Conservation (phyloP, 2,329 filamentous ascomycete genomes). For the Beauveria rudraprayagi region DNA sequence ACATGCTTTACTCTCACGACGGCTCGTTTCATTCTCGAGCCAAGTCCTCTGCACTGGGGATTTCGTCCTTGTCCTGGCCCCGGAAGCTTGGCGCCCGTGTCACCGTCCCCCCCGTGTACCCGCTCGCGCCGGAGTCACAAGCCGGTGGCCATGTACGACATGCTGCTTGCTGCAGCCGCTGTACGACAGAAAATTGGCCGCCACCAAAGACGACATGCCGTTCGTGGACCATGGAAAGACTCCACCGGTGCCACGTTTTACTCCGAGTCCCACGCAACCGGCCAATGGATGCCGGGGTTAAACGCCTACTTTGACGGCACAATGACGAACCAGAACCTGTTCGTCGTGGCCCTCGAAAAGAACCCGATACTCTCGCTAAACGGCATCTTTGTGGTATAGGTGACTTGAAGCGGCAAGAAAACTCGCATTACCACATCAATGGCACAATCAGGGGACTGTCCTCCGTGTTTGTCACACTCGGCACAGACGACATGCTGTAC, state of each 20-base stretch:
- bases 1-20: conserved; percentile 3
- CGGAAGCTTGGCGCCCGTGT: conserved; percentile 23
- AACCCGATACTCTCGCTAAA: conserved; percentile 14
- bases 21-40: not conserved
- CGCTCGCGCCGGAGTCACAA: conserved; percentile 23
- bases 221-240: conserved; percentile 12
- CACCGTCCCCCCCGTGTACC: conserved; percentile 26
- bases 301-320: conserved; percentile 14
- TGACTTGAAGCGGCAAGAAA: too few species aligned
- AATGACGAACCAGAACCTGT: conserved; percentile 21
- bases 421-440: not conserved
- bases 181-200: conserved; percentile 22
- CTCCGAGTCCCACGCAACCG: not conserved
- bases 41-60: conserved; percentile 19
- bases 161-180: conserved; percentile 21
- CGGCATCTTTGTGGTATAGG: too few species aligned
- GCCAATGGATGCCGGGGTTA: not conserved
- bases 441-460: not conserved
- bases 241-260: not conserved
- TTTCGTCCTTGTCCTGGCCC: conserved; percentile 20
- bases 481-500: not conserved
- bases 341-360: conserved; percentile 14
- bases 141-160: conserved; percentile 24
- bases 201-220: conserved; percentile 21
- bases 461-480: not conserved